A percentile compares a stretch with the other conserved stretches of the same genome.
These are phyloP conservation scores for Castanea sativa DNA, from an alignment of 306 rosid genomes.

Conservation along the genomic window DNA sequence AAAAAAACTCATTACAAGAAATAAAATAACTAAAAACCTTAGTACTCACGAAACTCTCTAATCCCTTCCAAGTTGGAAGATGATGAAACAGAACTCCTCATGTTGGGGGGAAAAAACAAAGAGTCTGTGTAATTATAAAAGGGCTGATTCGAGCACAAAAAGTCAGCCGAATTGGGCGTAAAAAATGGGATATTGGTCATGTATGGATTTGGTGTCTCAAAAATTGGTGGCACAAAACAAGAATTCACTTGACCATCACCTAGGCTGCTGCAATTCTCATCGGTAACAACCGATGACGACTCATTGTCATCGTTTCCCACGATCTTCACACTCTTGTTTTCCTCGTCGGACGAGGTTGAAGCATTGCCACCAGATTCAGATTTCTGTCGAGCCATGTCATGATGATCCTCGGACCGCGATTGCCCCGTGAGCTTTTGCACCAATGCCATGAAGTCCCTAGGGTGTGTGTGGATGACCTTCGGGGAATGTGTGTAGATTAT, in stretches of 20 bases:
- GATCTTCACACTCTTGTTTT: neutral
- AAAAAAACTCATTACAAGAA: neutral
- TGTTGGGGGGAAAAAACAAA: constrained; percentile 31
- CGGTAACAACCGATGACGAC: constrained; percentile 52
- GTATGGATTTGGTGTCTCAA: constrained; percentile 45
- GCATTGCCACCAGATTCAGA: constrained; percentile 4
- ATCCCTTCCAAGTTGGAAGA: constrained; percentile 25
- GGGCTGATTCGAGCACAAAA: constrained; percentile 38
- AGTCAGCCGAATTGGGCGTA: constrained; percentile 25
- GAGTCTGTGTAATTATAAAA: constrained; percentile 39
- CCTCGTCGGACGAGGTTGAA: neutral
- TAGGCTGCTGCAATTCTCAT: constrained; percentile 45
- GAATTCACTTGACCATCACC: constrained; percentile 42
- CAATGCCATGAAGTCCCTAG: constrained; percentile 66
- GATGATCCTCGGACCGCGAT: constrained; percentile 38
- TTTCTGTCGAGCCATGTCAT: neutral
- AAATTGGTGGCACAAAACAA: constrained; percentile 33
- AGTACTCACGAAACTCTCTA: constrained; percentile 29
- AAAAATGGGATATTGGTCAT: constrained; percentile 34
- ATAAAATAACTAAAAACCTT: neutral
- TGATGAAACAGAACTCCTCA: constrained; percentile 30
- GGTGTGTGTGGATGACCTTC: constrained; percentile 64
- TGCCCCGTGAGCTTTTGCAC: constrained; percentile 78
- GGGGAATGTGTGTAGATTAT: constrained; percentile 88
- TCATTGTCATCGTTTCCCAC: constrained; percentile 54